Percentiles rank a stretch among this genome's conserved stretches.
Evolutionary conservation across 371 early-diverging fungal genomes (phyloP).

Genomic region (Homolaphlyctis polyrhiza): DNA sequence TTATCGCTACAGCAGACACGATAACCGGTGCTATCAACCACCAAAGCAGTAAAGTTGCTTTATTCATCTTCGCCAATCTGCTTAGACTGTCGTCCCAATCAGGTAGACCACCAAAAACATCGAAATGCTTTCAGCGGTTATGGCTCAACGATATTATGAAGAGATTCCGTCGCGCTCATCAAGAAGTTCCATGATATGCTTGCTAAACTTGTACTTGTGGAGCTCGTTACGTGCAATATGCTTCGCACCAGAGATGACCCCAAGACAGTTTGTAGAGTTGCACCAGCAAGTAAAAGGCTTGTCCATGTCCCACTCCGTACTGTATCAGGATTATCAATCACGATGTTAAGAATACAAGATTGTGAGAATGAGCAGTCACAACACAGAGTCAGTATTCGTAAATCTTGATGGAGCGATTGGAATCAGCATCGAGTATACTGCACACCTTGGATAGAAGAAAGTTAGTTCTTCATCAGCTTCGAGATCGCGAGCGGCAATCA

Average conservation of each 20-base stretch:
- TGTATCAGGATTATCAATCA: neutral
- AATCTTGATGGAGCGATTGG: constrained; percentile 4
- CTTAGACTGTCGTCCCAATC: neutral
- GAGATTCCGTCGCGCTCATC: constrained; percentile 19
- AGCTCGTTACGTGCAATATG: constrained; percentile 44
- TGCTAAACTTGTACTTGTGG: constrained; percentile 40
- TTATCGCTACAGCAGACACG: neutral
- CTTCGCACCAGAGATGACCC: constrained; percentile 55
- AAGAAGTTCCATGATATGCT: constrained; percentile 52
- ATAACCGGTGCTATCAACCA: neutral
- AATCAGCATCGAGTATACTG: too few relatives aligned
- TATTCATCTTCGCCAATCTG: neutral
- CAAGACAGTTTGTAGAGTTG: constrained; percentile 46
- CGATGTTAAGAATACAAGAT: neutral
- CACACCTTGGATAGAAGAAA: constrained; percentile 70
- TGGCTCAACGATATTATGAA: neutral
- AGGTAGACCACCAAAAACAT: neutral
- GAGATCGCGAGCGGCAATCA: constrained; percentile 55
- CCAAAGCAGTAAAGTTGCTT: neutral
- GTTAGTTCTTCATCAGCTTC: constrained; percentile 63
- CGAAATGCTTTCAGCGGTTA: neutral
- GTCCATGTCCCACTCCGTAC: constrained; percentile 81
- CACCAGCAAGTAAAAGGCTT: constrained; percentile 86
- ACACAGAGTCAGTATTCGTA: neutral
- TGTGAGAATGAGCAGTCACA: neutral